These are phyloP conservation scores for Scedosporium dehoogii DNA, from an alignment of 2,329 filamentous ascomycete species.

Conservation along the genomic window DNA sequence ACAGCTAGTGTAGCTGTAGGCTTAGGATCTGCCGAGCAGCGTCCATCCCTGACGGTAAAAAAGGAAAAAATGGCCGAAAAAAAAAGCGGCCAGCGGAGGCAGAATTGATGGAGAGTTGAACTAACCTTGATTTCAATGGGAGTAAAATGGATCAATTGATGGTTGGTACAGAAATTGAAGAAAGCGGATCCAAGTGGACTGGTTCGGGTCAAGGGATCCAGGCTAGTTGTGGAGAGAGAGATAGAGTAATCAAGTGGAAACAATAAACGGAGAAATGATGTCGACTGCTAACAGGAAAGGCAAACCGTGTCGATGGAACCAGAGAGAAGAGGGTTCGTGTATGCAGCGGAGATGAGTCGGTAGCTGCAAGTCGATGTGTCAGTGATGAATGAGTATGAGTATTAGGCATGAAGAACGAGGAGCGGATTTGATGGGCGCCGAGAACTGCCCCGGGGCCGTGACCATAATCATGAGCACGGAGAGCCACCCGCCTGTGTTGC, in stretches of 20 bases:
- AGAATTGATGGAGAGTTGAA: neutral
- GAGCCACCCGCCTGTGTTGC: neutral
- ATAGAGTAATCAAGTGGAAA: neutral
- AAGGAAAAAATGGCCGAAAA: neutral
- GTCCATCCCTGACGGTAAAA: neutral
- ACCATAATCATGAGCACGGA: neutral
- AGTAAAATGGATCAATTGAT: neutral
- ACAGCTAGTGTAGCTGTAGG: neutral
- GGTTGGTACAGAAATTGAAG: neutral
- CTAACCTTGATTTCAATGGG: neutral
- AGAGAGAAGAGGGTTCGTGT: slow-evolving; percentile 11
- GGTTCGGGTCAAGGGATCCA: neutral
- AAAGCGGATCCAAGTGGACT: neutral
- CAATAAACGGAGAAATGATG: neutral
- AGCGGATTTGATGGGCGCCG: neutral
- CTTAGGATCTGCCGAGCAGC: neutral
- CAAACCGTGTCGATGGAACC: neutral
- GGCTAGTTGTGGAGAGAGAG: neutral
- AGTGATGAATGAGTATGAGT: neutral
- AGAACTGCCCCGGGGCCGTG: neutral
- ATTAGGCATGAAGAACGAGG: neutral
- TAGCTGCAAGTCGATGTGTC: slow-evolving; percentile 15
- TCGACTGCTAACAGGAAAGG: neutral
- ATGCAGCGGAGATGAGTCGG: slow-evolving; percentile 18
- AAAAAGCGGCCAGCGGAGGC: neutral